Evolutionary conservation across 305 asterid species (phyloP).

Genomic region (Fraxinus angustifolia): DNA sequence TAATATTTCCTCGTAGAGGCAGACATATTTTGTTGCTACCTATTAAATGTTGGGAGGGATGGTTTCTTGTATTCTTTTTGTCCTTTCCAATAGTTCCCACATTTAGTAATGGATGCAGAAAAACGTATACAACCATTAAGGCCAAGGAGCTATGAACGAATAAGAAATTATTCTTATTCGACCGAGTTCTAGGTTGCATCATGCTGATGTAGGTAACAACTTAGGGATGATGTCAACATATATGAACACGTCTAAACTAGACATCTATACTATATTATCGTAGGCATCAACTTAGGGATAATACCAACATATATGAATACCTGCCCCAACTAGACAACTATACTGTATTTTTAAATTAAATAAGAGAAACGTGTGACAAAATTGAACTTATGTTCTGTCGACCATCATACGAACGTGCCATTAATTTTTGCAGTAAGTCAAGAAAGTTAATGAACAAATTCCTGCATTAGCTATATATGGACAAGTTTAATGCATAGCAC

Average conservation of each 20-base stretch:
- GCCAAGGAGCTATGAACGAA: not conserved
- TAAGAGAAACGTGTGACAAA: not conserved
- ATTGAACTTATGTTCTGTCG: not conserved
- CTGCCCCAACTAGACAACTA: not conserved
- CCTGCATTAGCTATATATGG: not conserved
- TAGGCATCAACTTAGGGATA: not conserved
- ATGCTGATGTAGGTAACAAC: not conserved
- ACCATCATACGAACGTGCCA: not conserved
- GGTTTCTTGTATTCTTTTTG: not conserved
- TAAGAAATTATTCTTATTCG: not conserved
- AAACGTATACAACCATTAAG: not conserved
- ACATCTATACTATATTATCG: not conserved
- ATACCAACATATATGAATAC: not conserved
- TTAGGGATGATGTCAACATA: not conserved
- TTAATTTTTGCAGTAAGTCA: not conserved
- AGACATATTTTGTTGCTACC: not conserved
- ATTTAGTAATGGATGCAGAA: not conserved
- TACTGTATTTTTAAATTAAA: not conserved
- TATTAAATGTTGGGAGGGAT: not conserved
- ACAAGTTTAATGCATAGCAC: not conserved
- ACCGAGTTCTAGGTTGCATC: not conserved
- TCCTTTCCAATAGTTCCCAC: not conserved
- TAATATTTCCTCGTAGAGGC: not conserved
- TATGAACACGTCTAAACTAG: not conserved
- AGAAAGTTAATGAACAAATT: not conserved